Evolutionary conservation across 768 basidiomycete species (phyloP).

Genomic region (Leccinellum rugosiceps): DNA sequence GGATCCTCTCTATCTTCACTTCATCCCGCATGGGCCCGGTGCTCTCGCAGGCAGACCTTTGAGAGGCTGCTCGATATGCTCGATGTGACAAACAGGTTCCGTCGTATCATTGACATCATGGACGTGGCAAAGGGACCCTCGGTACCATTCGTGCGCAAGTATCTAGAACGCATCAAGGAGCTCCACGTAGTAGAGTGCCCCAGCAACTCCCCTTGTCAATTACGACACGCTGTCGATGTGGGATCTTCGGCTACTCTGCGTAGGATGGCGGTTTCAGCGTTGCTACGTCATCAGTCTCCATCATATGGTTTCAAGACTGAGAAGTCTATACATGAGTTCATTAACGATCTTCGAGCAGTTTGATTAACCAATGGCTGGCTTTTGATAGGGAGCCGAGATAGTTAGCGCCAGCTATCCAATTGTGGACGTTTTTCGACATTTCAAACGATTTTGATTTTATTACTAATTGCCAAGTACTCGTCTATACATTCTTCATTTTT

Average conservation of each 20-base stretch:
- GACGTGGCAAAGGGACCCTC: conserved; percentile 49
- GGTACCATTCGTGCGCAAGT: conserved; percentile 67
- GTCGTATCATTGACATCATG: conserved; percentile 44
- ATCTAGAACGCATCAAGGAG: conserved; percentile 57
- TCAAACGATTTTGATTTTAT: background rate
- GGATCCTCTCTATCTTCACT: conserved; percentile 55
- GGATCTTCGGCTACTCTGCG: conserved; percentile 57
- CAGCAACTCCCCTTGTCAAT: conserved; percentile 6
- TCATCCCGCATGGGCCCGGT: conserved; percentile 66
- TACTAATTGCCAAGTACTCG: background rate
- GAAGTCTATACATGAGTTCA: conserved; percentile 44
- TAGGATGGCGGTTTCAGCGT: conserved; percentile 48
- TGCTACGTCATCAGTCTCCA: conserved; percentile 56
- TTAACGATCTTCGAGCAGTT: conserved; percentile 44
- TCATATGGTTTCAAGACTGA: conserved; percentile 48
- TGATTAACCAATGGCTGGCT: conserved; percentile 49
- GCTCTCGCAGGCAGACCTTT: conserved; percentile 47
- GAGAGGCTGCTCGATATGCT: conserved; percentile 53
- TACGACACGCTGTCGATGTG: conserved; percentile 18
- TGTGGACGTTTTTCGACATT: background rate
- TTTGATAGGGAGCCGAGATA: conserved; percentile 40
- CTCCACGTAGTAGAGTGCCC: conserved; percentile 51
- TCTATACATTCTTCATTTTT: background rate
- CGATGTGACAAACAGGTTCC: conserved; percentile 43
- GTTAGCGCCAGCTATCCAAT: background rate